Percentiles rank a stretch among this genome's conserved stretches.
phyloP scores from a whole-genome alignment of 345 rosid genomes.

The Acer yangbiense region DNA sequence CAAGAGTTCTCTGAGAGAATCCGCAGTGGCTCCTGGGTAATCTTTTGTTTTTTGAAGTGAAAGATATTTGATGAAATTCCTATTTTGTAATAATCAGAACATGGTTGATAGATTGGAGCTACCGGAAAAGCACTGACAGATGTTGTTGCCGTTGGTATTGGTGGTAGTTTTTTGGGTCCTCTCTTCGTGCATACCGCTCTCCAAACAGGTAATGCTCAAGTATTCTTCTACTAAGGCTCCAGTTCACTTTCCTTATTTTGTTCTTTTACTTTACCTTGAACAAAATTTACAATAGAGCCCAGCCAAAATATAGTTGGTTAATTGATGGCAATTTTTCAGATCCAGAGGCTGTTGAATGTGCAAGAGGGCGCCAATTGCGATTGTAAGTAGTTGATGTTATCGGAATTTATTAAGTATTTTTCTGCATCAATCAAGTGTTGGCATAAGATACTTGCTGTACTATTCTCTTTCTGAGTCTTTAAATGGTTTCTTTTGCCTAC shows the following conservation, averaged over 20 bases:
- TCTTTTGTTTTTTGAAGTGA: slow-evolving; percentile 4
- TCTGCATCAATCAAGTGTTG: slow-evolving; percentile 4
- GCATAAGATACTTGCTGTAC: neutral
- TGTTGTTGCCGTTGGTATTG: slow-evolving; percentile 90
- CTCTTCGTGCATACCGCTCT: slow-evolving; percentile 93
- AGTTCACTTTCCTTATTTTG: neutral
- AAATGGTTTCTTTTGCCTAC: neutral
- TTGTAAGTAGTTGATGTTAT: slow-evolving; percentile 57
- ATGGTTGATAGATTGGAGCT: slow-evolving; percentile 76
- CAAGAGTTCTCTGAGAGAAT: slow-evolving; percentile 80
- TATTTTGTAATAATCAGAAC: slow-evolving; percentile 23
- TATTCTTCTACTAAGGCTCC: slow-evolving; percentile 10
- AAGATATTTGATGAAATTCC: slow-evolving; percentile 14
- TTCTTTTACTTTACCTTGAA: slow-evolving; percentile 9
- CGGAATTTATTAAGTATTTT: neutral
- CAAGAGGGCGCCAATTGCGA: slow-evolving; percentile 81
- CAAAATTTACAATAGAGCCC: slow-evolving; percentile 12
- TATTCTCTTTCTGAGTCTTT: neutral
- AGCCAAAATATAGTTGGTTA: slow-evolving; percentile 9
- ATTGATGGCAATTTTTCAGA: slow-evolving; percentile 51
- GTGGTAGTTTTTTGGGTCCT: slow-evolving; percentile 98
- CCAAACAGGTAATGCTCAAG: slow-evolving; percentile 67
- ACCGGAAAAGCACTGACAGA: slow-evolving; percentile 85
- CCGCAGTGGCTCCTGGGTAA: slow-evolving; percentile 95
- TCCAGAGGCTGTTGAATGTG: slow-evolving; percentile 69